Evolutionary conservation across 169 alveolate genomes (phyloP).

Genomic region (Plasmodium berghei): DNA sequence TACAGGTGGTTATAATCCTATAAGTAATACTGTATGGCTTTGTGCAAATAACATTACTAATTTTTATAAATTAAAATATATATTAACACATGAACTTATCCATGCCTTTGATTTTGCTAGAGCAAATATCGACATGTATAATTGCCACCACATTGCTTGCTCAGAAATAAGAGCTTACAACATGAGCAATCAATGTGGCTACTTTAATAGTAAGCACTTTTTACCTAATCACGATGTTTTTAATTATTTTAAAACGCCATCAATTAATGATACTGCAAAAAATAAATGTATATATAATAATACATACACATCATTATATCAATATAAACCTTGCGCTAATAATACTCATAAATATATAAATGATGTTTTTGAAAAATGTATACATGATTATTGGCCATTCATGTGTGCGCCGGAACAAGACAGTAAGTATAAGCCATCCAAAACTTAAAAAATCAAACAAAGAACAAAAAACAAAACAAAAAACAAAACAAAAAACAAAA

Average conservation of each 20-base stretch:
- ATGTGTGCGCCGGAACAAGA: constrained; percentile 81
- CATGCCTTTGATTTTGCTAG: constrained; percentile 87
- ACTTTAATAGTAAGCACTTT: constrained; percentile 68
- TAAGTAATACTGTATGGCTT: constrained; percentile 81
- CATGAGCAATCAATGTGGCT: constrained; percentile 82
- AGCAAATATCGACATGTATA: constrained; percentile 79
- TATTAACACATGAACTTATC: constrained; percentile 81
- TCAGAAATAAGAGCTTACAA: constrained; percentile 84
- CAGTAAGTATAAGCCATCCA: constrained; percentile 80
- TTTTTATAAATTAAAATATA: constrained; percentile 78
- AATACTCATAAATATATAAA: constrained; percentile 59
- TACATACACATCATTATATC: constrained; percentile 46
- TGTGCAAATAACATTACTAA: constrained; percentile 80
- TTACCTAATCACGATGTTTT: constrained; percentile 62
- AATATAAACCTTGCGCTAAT: constrained; percentile 47
- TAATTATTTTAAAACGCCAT: constrained; percentile 35
- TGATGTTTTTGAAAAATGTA: constrained; percentile 76
- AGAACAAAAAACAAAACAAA: neutral
- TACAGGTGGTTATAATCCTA: constrained; percentile 81
- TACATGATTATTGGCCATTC: constrained; percentile 81
- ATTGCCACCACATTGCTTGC: constrained; percentile 83
- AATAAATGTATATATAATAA: constrained; percentile 64
- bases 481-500: no score
- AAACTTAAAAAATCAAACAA: constrained; percentile 48
- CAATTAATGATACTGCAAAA: constrained; percentile 28